Conservation (phyloP, 2,329 filamentous ascomycete genomes). For the Pseudogymnoascus sp. region DNA sequence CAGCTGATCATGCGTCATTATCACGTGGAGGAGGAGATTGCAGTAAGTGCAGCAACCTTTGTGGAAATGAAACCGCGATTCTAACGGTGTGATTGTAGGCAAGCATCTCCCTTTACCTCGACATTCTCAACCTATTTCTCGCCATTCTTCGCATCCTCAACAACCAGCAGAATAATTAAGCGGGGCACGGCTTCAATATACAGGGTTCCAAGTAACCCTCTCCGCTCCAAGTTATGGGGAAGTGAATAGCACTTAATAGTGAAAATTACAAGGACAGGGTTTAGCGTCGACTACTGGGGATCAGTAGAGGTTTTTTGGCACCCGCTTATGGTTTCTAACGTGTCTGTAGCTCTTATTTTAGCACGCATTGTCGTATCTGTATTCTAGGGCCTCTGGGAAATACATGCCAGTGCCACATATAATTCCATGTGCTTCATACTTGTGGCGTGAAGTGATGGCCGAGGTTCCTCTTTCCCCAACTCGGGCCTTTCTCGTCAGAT, state of each 20-base stretch:
- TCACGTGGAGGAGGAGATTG: conserved; percentile 97
- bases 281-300: background rate
- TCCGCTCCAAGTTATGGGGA: background rate
- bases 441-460: background rate
- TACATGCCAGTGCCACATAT: background rate
- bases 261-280: background rate
- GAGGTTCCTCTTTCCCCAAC: background rate
- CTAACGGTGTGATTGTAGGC: conserved; percentile 35
- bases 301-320: background rate
- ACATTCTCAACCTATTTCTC: conserved; percentile 95
- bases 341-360: background rate
- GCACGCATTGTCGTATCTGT: background rate
- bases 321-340: background rate
- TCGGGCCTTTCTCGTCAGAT: background rate
- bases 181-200: background rate
- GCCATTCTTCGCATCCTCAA: conserved; percentile 93
- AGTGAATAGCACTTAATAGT: background rate
- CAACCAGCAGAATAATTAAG: conserved; percentile 85
- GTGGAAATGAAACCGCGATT: background rate
- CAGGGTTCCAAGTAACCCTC: background rate
- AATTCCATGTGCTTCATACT: background rate
- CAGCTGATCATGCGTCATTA: conserved; percentile 93
- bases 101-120: conserved; percentile 87
- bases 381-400: background rate
- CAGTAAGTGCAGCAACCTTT: conserved; percentile 27